Evolutionary conservation across 768 basidiomycete species (phyloP).

Genomic region (Obba rivulosa): DNA sequence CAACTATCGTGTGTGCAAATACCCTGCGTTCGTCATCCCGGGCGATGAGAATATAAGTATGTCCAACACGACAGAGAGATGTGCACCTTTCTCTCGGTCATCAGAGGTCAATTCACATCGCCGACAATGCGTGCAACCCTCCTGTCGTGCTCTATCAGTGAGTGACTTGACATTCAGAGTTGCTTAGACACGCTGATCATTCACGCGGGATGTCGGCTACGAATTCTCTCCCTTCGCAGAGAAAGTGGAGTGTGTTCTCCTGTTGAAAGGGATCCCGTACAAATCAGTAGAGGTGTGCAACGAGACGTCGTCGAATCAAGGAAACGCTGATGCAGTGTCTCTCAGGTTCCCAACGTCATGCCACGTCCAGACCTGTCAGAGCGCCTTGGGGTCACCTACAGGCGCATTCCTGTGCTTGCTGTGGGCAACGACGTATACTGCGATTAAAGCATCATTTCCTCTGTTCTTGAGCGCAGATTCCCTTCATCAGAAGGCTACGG

Average conservation of each 20-base stretch:
- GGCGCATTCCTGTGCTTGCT: conserved; percentile 54
- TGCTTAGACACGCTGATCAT: not conserved
- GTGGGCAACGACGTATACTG: conserved; percentile 60
- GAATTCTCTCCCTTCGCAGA: conserved; percentile 45
- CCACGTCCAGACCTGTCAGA: conserved; percentile 55
- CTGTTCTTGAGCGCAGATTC: conserved; percentile 49
- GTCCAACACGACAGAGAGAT: no score
- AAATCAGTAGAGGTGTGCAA: conserved; percentile 40
- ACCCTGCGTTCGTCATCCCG: no score
- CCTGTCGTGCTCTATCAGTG: conserved; percentile 43
- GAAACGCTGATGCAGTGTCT: not conserved
- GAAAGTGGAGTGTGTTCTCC: conserved; percentile 48
- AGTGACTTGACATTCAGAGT: conserved; percentile 9
- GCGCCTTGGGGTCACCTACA: conserved; percentile 46
- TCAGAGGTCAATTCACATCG: no score
- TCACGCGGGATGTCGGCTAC: conserved; percentile 31
- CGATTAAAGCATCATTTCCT: conserved; percentile 50
- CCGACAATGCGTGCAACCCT: not conserved
- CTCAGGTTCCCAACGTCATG: conserved; percentile 42
- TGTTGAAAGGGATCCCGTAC: conserved; percentile 45
- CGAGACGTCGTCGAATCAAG: not conserved
- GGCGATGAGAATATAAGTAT: no score
- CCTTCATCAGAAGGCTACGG: conserved; percentile 40
- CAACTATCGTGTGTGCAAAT: no score
- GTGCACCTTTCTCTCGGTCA: no score